Evolutionary conservation across 2,329 filamentous ascomycete species (phyloP), one percentile per base, ranked within the genome.

Genomic region (Talaromyces sp.): DNA sequence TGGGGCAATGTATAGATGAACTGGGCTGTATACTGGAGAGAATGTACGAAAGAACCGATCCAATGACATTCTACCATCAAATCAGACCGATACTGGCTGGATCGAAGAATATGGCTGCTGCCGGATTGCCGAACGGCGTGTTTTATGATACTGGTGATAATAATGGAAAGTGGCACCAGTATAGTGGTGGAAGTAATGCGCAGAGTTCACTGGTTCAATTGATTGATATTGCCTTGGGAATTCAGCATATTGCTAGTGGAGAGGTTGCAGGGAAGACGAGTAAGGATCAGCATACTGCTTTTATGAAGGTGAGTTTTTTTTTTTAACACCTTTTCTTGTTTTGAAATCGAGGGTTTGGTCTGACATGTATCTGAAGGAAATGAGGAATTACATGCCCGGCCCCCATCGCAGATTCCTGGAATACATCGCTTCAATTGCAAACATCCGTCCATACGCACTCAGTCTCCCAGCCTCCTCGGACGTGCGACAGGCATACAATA

Each of bases 171-270:
- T 82, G 79, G 79, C 71, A 73, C 19, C 76, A 79, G 52, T 78
- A 80, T 58, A 77, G 78, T 33, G 80, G 80, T 2, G 80, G 80
- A 0, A 82, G 80, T 61, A 83, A 83, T 63, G 80, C 78, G 0
- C 80, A 82, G 63, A 81, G 79, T 66, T 81, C 80, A 0, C 61
- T 83, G 46, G 74, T 83, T 2, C 80, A 82, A 51, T 78, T 81
- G 19, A 79, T 81, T 59, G 80, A 83, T 61, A 78, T 80, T 6
- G 77, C 78, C 2, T 72, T 83, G 2, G 79, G 77, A 0, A 77
- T 82, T 17, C 72, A 77, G 31, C 80, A 83, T 62, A 65, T 71
- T 4, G 70, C 70, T 0, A 73, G 70, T 1, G 78, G 67, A 36
- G 73, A 65, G 62, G 59, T 71, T 22, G 60, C 60, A 9, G 61